phyloP scores from a whole-genome alignment of 805 yeast genomes.

The Suhomyces emberorum region DNA sequence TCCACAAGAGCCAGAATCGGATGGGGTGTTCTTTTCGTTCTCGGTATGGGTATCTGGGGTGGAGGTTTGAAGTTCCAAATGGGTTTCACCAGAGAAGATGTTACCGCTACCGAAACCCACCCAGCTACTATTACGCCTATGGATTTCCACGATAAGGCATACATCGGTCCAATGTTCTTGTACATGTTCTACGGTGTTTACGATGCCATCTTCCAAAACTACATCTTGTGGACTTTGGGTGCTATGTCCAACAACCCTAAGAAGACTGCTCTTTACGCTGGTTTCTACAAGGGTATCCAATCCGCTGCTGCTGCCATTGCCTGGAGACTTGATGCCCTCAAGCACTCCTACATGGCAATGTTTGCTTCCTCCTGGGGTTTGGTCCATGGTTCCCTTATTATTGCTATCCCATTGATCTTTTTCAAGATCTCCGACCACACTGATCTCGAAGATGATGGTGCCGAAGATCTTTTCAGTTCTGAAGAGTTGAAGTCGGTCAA shows the following conservation, averaged over 20 bases:
- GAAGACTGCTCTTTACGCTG: constrained; percentile 54
- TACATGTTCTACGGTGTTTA: constrained; percentile 59
- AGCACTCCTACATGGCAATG: constrained; percentile 34
- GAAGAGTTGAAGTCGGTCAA: constrained; percentile 25
- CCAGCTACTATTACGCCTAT: constrained; percentile 22
- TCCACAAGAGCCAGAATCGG: constrained; percentile 47
- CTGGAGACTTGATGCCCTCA: constrained; percentile 53
- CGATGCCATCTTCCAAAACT: constrained; percentile 61
- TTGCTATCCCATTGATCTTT: constrained; percentile 48
- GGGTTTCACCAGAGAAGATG: constrained; percentile 38
- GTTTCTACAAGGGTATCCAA: constrained; percentile 62
- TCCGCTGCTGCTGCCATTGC: constrained; percentile 61
- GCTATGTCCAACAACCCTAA: constrained; percentile 55
- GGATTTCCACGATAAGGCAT: constrained; percentile 46
- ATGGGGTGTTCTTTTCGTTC: constrained; percentile 35
- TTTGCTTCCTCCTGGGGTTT: constrained; percentile 50
- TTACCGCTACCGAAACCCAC: constrained; percentile 9
- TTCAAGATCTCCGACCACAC: constrained; percentile 45
- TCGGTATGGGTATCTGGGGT: constrained; percentile 54
- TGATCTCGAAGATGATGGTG: constrained; percentile 28
- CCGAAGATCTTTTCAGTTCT: constrained; percentile 4
- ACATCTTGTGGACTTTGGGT: constrained; percentile 57
- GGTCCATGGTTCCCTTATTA: constrained; percentile 43
- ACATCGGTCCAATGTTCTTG: constrained; percentile 59
- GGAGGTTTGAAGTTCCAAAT: constrained; percentile 52